Conservation (phyloP, 192 early-diverging fungal species). For the Fimicolochytrium jonesii region DNA sequence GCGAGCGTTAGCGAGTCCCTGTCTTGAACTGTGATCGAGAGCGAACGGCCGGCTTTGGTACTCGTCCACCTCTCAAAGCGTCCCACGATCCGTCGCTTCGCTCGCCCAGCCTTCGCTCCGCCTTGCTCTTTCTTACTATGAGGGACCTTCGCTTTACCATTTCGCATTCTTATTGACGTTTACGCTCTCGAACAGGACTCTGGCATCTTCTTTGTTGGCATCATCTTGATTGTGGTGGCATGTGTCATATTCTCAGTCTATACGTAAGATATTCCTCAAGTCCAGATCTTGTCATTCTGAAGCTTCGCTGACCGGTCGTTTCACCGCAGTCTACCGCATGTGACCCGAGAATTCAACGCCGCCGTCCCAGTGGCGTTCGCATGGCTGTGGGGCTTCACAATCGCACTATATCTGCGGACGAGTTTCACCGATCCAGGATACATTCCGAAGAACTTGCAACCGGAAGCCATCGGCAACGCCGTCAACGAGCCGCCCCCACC, state of each 20-base stretch:
- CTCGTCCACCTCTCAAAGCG: too few relatives aligned
- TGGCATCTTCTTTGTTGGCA: conserved; percentile 25
- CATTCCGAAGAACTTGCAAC: background rate
- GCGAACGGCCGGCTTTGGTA: too few relatives aligned
- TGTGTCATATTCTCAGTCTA: conserved; percentile 21
- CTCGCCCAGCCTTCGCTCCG: too few relatives aligned
- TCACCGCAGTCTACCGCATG: conserved; percentile 7
- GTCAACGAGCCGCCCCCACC: background rate
- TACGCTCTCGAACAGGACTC: too few relatives aligned
- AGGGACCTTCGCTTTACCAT: too few relatives aligned
- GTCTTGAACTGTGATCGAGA: too few relatives aligned
- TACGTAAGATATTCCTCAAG: conserved; percentile 16
- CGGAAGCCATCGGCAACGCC: background rate
- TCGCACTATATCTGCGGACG: conserved; percentile 29
- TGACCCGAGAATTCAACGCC: conserved; percentile 2
- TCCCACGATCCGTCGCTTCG: too few relatives aligned
- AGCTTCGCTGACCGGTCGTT: background rate
- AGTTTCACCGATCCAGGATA: conserved; percentile 40
- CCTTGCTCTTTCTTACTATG: too few relatives aligned
- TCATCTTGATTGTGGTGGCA: conserved; percentile 23
- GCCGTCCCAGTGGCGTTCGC: conserved; percentile 26
- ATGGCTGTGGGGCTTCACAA: conserved; percentile 27
- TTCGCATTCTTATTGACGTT: too few relatives aligned
- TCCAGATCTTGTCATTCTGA: background rate
- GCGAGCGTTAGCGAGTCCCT: too few relatives aligned